Conservation (phyloP, 345 rosid genomes). For the Eutrema yunnanense region DNA sequence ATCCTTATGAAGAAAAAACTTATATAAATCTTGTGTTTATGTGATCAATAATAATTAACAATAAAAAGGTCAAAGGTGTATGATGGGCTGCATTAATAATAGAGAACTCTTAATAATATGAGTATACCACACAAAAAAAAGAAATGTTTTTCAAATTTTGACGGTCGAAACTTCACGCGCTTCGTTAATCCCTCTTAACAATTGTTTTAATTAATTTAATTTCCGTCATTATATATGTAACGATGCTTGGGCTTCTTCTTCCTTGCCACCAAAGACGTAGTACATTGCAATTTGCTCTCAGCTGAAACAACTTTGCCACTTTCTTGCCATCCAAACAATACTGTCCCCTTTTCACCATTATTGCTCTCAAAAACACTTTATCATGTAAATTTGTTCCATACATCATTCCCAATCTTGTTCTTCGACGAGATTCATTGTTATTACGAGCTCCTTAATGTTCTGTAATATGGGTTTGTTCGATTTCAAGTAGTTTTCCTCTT, state of each 20-base stretch:
- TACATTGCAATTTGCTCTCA: slow-evolving; percentile 21
- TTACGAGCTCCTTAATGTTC: slow-evolving; percentile 18
- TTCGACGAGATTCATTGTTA: slow-evolving; percentile 16
- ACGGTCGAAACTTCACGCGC: not conserved
- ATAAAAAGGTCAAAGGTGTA: slow-evolving; percentile 15
- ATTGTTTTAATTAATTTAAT: not conserved
- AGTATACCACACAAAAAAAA: no score
- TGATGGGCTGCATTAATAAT: not conserved
- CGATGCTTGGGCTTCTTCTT: slow-evolving; percentile 21
- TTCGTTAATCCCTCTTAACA: slow-evolving; percentile 8
- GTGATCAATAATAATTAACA: not conserved
- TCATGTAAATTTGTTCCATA: slow-evolving; percentile 25
- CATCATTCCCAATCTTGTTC: slow-evolving; percentile 3
- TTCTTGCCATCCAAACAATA: slow-evolving; percentile 18
- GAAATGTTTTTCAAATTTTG: not conserved
- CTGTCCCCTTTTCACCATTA: not conserved
- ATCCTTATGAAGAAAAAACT: no score
- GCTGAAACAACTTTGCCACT: slow-evolving; percentile 19
- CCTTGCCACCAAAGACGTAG: slow-evolving; percentile 13
- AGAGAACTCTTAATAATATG: not conserved
- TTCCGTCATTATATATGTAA: not conserved
- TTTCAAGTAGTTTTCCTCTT: slow-evolving; percentile 10
- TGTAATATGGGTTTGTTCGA: slow-evolving; percentile 8
- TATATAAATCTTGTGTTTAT: not conserved
- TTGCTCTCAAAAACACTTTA: slow-evolving; percentile 6